phyloP scores from a whole-genome alignment of 1,284 basidiomycete species.

The Thelephora terrestris region DNA sequence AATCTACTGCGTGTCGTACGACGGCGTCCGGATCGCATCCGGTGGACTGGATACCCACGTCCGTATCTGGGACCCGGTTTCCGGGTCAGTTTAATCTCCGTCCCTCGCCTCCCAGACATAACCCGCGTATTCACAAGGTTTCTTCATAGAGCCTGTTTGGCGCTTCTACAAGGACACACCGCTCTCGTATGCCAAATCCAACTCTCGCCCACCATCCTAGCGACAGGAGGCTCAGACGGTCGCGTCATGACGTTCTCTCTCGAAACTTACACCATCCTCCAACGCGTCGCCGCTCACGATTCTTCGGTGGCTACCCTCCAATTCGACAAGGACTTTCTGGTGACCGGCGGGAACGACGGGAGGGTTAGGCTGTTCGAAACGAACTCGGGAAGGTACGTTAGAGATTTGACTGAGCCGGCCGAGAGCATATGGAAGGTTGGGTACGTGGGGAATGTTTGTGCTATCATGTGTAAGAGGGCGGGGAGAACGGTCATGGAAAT shows the following conservation, averaged over 20 bases:
- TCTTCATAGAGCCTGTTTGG: constrained; percentile 58
- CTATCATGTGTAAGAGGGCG: constrained; percentile 74
- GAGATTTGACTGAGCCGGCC: constrained; percentile 67
- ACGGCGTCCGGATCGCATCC: constrained; percentile 77
- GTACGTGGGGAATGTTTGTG: constrained; percentile 71
- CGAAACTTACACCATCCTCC: constrained; percentile 23
- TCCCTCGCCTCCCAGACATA: background rate
- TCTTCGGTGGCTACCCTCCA: constrained; percentile 88
- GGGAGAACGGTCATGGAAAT: constrained; percentile 90
- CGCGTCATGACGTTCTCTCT: constrained; percentile 87
- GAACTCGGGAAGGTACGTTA: constrained; percentile 43
- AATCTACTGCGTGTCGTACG: constrained; percentile 91
- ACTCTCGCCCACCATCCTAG: constrained; percentile 64
- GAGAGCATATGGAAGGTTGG: constrained; percentile 87
- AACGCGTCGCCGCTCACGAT: constrained; percentile 75
- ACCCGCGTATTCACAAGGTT: constrained; percentile 1
- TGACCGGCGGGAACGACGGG: constrained; percentile 87
- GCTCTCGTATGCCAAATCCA: constrained; percentile 93
- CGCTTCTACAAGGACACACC: constrained; percentile 88
- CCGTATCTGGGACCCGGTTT: constrained; percentile 75
- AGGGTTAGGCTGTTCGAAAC: constrained; percentile 82
- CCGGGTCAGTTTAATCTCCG: constrained; percentile 44
- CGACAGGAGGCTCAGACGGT: constrained; percentile 91
- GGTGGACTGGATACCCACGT: constrained; percentile 91
- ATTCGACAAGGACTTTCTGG: constrained; percentile 73